phyloP scores from a whole-genome alignment of 192 early-diverging fungal species.

The Funneliformis geosporum region DNA sequence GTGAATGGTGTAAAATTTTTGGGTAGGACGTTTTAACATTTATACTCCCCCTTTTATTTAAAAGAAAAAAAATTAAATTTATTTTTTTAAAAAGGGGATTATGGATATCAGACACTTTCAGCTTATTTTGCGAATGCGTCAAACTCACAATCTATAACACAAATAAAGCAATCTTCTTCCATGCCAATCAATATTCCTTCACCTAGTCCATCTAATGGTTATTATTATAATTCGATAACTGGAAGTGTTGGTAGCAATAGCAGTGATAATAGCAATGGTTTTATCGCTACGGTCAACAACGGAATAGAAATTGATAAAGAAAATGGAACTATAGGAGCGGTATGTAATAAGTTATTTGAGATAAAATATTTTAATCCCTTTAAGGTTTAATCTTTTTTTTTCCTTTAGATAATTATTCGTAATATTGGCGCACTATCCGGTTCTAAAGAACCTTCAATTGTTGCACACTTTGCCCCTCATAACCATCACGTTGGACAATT shows the following conservation, averaged over 20 bases:
- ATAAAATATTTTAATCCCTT: neutral
- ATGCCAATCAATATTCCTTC: slow-evolving; percentile 30
- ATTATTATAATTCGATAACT: slow-evolving; percentile 10
- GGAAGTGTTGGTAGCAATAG: slow-evolving; percentile 7
- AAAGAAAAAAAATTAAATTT: neutral
- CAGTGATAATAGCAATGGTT: slow-evolving; percentile 26
- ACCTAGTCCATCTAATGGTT: slow-evolving; percentile 21
- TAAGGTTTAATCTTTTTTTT: neutral
- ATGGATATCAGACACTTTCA: slow-evolving; percentile 67
- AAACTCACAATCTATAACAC: slow-evolving; percentile 32
- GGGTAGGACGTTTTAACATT: slow-evolving; percentile 41
- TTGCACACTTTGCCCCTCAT: slow-evolving; percentile 75
- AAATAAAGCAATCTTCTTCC: slow-evolving; percentile 33
- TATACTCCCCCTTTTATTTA: neutral
- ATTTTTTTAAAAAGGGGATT: slow-evolving; percentile 39
- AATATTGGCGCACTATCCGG: slow-evolving; percentile 39
- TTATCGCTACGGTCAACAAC: slow-evolving; percentile 1
- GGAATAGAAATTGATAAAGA: slow-evolving; percentile 37
- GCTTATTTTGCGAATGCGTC: slow-evolving; percentile 49
- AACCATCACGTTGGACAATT: slow-evolving; percentile 63
- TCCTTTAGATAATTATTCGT: slow-evolving; percentile 50
- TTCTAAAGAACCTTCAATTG: slow-evolving; percentile 41
- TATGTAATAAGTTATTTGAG: slow-evolving; percentile 30
- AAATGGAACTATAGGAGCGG: slow-evolving; percentile 42
- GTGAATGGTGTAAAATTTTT: slow-evolving; percentile 75